Conservation (phyloP, 1,284 basidiomycete genomes). For the Meira miltonrushii region DNA sequence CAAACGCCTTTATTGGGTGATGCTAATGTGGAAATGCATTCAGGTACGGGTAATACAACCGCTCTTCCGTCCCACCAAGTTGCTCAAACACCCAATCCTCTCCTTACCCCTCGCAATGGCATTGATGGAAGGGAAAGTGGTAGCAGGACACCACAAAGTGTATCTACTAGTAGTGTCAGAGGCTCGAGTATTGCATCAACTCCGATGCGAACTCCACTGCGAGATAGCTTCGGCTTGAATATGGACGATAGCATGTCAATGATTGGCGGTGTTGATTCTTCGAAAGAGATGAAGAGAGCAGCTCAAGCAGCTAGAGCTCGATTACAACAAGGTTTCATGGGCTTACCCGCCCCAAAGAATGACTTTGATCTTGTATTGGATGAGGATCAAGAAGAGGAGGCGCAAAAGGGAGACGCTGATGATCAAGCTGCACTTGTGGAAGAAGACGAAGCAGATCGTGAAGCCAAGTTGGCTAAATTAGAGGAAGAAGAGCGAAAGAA, state of each 20-base stretch:
- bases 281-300: slow-evolving; percentile 27
- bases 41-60: slow-evolving; percentile 70
- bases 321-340: slow-evolving; percentile 74
- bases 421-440: slow-evolving; percentile 16
- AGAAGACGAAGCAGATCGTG: slow-evolving; percentile 81
- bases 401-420: slow-evolving; percentile 3
- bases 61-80: slow-evolving; percentile 55
- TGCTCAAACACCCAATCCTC: slow-evolving; percentile 88
- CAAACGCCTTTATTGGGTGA: slow-evolving; percentile 95
- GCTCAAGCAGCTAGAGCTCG: slow-evolving; percentile 52
- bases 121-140: slow-evolving; percentile 7
- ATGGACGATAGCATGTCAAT: slow-evolving; percentile 17
- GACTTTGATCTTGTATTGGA: slow-evolving; percentile 93
- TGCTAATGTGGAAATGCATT: slow-evolving; percentile 86
- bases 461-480: slow-evolving; percentile 67
- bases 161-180: slow-evolving; percentile 19
- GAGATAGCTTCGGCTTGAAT: slow-evolving; percentile 87
- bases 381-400: slow-evolving; percentile 28
- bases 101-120: slow-evolving; percentile 62
- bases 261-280: slow-evolving; percentile 23
- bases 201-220: slow-evolving; percentile 80
- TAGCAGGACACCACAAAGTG: slow-evolving; percentile 65
- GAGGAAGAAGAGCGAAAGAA: slow-evolving; percentile 68
- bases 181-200: slow-evolving; percentile 43
- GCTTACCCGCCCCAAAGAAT: slow-evolving; percentile 87